phyloP scores from a whole-genome alignment of 2,329 filamentous ascomycete genomes.

The Cordyceps farinosa region DNA sequence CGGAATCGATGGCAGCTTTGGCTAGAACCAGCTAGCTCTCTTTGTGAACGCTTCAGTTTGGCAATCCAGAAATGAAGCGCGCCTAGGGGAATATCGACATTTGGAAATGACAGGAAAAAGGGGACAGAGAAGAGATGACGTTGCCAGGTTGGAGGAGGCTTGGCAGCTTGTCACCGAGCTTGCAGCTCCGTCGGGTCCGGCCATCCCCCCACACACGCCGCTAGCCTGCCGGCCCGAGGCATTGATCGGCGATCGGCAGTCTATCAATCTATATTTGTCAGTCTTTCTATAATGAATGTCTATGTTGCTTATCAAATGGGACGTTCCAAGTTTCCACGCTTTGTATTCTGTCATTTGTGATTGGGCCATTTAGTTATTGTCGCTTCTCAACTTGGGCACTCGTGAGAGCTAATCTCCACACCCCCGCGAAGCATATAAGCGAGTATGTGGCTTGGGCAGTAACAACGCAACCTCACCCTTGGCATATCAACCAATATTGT shows the following conservation, averaged over 20 bases:
- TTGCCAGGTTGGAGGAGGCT: neutral
- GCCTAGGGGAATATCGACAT: neutral
- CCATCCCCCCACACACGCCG: neutral
- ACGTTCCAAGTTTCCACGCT: no score
- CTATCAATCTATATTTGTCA: neutral
- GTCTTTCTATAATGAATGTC: no score
- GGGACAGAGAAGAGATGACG: neutral
- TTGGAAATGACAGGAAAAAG: neutral
- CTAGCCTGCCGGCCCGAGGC: neutral
- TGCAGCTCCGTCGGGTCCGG: neutral
- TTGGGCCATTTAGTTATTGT: neutral
- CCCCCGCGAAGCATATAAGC: no score
- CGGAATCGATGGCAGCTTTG: neutral
- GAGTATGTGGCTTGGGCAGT: no score
- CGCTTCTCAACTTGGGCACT: no score
- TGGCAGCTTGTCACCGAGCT: neutral
- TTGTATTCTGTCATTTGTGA: neutral
- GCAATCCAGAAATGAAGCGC: neutral
- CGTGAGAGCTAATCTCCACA: no score
- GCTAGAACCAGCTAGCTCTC: no score
- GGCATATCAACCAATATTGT: no score
- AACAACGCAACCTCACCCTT: no score
- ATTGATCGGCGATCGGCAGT: neutral
- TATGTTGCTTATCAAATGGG: no score
- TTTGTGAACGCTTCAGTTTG: rapidly evolving